These are phyloP conservation scores for Pinus taeda DNA, from an alignment of 75 land plant species.

Conservation along the genomic window DNA sequence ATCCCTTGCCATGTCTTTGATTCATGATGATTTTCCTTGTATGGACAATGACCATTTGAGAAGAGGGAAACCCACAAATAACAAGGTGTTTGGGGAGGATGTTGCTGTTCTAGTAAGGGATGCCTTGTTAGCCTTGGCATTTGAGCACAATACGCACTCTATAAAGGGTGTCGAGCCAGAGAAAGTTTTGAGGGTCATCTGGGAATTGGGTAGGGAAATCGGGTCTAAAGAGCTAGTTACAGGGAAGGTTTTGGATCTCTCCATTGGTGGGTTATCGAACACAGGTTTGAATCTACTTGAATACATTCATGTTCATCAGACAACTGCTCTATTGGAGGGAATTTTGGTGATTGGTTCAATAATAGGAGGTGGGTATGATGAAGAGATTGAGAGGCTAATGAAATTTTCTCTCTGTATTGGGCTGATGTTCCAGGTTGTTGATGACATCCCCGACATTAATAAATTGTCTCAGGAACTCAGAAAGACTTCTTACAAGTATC, in stretches of 20 bases:
- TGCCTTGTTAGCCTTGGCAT: conserved; percentile 46
- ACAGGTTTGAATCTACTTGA: conserved; percentile 39
- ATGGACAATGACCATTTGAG: conserved; percentile 69
- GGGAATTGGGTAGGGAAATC: conserved; percentile 45
- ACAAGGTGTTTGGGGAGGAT: conserved; percentile 36
- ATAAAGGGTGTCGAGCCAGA: conserved; percentile 16
- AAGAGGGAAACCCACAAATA: conserved; percentile 27
- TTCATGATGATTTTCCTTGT: conserved; percentile 69
- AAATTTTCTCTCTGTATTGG: conserved; percentile 53
- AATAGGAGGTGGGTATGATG: conserved; percentile 55
- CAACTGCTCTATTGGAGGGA: conserved; percentile 47
- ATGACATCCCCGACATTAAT: conserved; percentile 89
- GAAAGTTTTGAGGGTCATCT: conserved; percentile 38
- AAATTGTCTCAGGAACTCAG: conserved; percentile 75
- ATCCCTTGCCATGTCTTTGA: conserved; percentile 24
- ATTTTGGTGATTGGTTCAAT: conserved; percentile 66
- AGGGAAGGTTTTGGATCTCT: conserved; percentile 54
- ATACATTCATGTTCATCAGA: conserved; percentile 69
- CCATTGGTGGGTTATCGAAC: conserved; percentile 10
- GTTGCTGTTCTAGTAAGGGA: conserved; percentile 64
- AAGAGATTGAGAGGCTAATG: conserved; percentile 53
- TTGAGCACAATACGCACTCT: conserved; percentile 46
- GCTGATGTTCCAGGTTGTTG: conserved; percentile 80
- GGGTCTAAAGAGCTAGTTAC: conserved; percentile 55
- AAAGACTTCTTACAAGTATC: conserved; percentile 79